Evolutionary conservation across 192 early-diverging fungal genomes (phyloP), one percentile per base, ranked within the genome.

Genomic region (Coemansia sp.): DNA sequence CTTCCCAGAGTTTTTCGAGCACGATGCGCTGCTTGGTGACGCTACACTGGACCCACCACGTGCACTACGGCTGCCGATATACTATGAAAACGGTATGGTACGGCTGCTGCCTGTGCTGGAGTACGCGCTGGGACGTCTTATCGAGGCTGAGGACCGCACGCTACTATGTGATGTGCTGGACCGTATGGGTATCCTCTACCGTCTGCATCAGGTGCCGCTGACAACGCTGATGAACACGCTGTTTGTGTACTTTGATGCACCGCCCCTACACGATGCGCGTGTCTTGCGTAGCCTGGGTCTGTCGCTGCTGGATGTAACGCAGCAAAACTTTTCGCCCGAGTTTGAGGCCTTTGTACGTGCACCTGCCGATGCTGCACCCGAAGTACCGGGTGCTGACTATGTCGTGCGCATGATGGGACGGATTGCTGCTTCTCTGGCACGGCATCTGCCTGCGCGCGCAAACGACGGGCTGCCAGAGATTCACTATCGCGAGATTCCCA

Each of bases 1-100:
- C 9, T 90, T 80, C 52, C 88, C 86, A 13, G 88, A 90, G 58
- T 87, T 78, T 57, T 84, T 83, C 58, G 81, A 85, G 58, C 84
- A 83, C 58, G 88, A 90, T 43, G 85, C 82, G 1, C 79, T 74
- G 47, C 78, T 82, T 28, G 79, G 80, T 50, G 62, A 63, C 37
- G 50, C 47, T 10, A 20, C 69, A 3, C 59, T 87, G 40, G 77
- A 86, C 13, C 84, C 85, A 23, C 82, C 84, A 13, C 60, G 75
- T 2, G 73, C 79, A 27, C 64, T 73, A 29, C 64, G 74, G 2
- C 75, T 90, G 65, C 81, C 87, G 17, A 81, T 86, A 38, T 85
- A 80, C 75, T 88, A 83, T 55, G 85, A 85, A 23, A 88, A 81
- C 45, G 63, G 68, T 6, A 80, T 90, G 34, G 67, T 81, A 25